Percentiles rank a stretch among this genome's conserved stretches.
Evolutionary conservation across 2,329 filamentous ascomycete genomes (phyloP).

Genomic region (Fusarium compactum): DNA sequence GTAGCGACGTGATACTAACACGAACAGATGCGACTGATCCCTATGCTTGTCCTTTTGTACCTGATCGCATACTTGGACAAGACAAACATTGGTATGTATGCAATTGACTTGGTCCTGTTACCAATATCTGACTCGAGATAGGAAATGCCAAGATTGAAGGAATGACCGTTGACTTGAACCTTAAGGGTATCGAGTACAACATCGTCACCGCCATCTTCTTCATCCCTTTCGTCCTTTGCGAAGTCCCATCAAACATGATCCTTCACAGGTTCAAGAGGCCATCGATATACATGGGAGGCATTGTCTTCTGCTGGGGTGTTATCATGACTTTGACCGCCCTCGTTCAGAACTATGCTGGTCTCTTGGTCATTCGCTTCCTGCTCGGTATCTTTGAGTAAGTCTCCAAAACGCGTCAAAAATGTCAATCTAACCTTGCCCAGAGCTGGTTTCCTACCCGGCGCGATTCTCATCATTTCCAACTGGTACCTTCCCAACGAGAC

Average conservation of each 20-base stretch:
- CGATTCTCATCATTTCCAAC: constrained; percentile 26
- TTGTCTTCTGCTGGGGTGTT: constrained; percentile 17
- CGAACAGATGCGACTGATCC: constrained; percentile 8
- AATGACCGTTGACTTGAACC: constrained; percentile 43
- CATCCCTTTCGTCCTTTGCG: constrained; percentile 26
- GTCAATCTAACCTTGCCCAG: not conserved
- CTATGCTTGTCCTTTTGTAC: constrained; percentile 24
- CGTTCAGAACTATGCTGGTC: constrained; percentile 18
- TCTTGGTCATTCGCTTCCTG: constrained; percentile 11
- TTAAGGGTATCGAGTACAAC: constrained; percentile 67
- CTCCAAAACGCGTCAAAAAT: accelerated
- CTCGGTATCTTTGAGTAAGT: constrained; percentile 24
- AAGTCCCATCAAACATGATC: constrained; percentile 26
- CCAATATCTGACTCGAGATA: not conserved
- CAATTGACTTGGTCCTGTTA: accelerated
- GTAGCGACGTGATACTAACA: not conserved
- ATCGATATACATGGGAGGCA: constrained; percentile 20
- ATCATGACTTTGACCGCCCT: constrained; percentile 17
- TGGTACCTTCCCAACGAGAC: constrained; percentile 34
- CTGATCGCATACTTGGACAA: constrained; percentile 23
- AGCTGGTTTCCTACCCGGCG: constrained; percentile 18
- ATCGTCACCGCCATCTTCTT: constrained; percentile 55
- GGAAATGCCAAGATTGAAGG: constrained; percentile 48
- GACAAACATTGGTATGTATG: constrained; percentile 4
- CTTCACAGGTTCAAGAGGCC: constrained; percentile 20